Evolutionary conservation across 306 rosid genomes (phyloP).

Genomic region (Styphnolobium japonicum): DNA sequence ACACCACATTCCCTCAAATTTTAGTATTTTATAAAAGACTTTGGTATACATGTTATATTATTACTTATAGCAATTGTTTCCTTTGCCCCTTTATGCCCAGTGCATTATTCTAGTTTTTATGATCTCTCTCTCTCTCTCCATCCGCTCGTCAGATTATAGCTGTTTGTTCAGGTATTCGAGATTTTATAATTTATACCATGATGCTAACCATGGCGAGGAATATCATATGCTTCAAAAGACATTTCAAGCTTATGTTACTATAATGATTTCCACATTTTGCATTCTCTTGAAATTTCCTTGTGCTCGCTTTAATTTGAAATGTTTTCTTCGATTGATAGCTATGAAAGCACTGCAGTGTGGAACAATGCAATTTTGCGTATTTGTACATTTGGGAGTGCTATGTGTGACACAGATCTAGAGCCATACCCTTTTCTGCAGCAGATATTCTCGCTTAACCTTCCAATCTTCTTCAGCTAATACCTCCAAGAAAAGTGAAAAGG

Average conservation of each 20-base stretch:
- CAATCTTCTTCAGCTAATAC: slow-evolving; percentile 94
- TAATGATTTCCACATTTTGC: background rate
- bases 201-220: background rate
- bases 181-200: background rate
- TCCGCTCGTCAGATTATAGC: background rate
- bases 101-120: background rate
- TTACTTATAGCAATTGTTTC: background rate
- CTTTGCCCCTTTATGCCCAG: background rate
- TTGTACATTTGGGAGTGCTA: slow-evolving; percentile 1
- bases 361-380: background rate
- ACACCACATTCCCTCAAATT: background rate
- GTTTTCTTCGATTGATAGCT: background rate
- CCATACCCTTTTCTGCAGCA: slow-evolving; percentile 71
- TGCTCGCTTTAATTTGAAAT: background rate
- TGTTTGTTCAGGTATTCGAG: background rate
- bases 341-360: background rate
- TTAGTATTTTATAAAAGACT: background rate
- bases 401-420: slow-evolving; percentile 1
- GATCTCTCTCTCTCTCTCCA: background rate
- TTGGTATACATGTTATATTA: no score
- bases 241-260: slow-evolving; percentile 10
- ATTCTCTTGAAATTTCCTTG: background rate
- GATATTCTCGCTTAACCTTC: slow-evolving; percentile 75
- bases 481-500: slow-evolving; percentile 34
- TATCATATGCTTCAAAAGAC: background rate